Evolutionary conservation across 2,329 filamentous ascomycete genomes (phyloP).

Genomic region (Trichoderma oligosporum): DNA sequence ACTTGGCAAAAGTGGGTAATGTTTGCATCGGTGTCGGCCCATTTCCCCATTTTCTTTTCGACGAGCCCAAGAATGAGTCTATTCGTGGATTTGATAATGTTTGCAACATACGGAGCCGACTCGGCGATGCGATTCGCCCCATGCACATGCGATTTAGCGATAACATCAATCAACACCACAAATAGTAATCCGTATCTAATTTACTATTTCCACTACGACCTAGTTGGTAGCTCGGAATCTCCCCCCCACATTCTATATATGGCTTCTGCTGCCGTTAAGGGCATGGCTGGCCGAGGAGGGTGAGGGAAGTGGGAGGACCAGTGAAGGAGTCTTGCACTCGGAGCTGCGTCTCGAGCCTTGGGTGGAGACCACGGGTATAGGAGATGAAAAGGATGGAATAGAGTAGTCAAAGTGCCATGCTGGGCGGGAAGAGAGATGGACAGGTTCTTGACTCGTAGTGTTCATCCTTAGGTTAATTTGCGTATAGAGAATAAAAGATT

Average conservation of each 20-base stretch:
- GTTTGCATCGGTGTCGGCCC: neutral
- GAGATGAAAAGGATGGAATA: neutral
- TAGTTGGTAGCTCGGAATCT: no score
- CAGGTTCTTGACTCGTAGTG: conserved; percentile 1
- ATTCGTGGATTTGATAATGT: neutral
- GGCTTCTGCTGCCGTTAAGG: neutral
- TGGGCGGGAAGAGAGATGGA: neutral
- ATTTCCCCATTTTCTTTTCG: neutral
- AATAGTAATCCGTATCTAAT: neutral
- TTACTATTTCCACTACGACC: no score
- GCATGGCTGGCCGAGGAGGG: neutral
- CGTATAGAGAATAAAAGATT: neutral
- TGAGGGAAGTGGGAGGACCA: neutral
- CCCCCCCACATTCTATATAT: neutral
- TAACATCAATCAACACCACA: neutral
- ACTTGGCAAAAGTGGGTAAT: neutral
- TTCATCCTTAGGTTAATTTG: no score
- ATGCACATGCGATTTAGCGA: neutral
- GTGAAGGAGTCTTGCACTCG: no score
- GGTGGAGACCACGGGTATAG: neutral
- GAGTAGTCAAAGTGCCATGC: neutral
- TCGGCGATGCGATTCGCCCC: neutral
- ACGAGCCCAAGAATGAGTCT: neutral
- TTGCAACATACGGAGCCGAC: neutral
- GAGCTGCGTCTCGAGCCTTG: neutral